Base-by-base conservation (phyloP, 768 basidiomycete species). In the Chalciporus chontae region DNA sequence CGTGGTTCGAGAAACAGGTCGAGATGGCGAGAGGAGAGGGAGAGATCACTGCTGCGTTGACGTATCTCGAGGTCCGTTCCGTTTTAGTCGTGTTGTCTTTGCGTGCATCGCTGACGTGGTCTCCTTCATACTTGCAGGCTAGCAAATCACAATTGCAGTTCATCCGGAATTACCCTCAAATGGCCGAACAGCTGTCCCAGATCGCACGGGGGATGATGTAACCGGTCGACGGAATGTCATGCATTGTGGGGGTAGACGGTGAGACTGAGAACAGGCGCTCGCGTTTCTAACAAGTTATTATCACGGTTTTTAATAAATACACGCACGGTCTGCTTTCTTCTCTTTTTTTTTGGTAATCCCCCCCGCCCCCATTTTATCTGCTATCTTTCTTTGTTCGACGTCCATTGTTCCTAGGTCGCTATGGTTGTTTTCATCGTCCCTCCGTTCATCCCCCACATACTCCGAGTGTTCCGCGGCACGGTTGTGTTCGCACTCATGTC, bases 11-110 rank as follows among this genome's bases (percentile, higher is more conserved):
- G 65, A 78, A 80, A 64, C 89, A 92, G 66, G 82, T 84, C 0
- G 81, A 90, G 64, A 77, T 97, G 53, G 91, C 94, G 19, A 76
- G 95, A 71, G 94, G 87, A 24, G 94, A 96, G 69, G 83, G 82
- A 0, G 95, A 99, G 77, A 73, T 99, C 53, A 74, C 83, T 10
- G 81, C 80, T 59, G 84, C 85, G 36, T 66, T 91, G 67, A 87
- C 85, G 8, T 90, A 86, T 65, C 78, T 85, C 74, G 89, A 80
- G 69, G 88, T 88, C 62, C 59, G 84, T 32, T 31, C 4, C n/a
- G 10, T 2, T 40, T 17, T 5, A 8, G 27, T 6, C 14, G 19
- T 29, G 11, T 29, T 4, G 19, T 7, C 21, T 23, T 32, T 18
- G 54, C 8, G 2, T 27, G 14, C 23, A n/a, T n/a, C 18, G 24